Evolutionary conservation across 352 stramenopile species (phyloP), one percentile per base, ranked within the genome.

Genomic region (Pythium sp.): DNA sequence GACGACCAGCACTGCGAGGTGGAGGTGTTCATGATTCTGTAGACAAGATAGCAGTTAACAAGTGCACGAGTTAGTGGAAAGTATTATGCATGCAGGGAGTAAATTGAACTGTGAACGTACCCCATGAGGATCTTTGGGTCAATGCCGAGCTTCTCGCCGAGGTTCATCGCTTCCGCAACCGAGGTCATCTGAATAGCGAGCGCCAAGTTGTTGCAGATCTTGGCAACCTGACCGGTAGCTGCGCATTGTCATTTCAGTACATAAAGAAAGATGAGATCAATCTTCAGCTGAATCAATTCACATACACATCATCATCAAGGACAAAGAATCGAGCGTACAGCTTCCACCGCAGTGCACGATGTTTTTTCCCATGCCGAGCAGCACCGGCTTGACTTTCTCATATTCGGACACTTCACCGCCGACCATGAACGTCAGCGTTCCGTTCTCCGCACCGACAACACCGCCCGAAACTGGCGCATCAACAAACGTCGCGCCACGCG

Each of bases 171-270:
- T 72, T 99, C 97, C 7, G 89, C 89, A 43, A 99, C 91, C 8
- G 94, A 98, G 38, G 95, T 76, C 97, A 99, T 99, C 72, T 98
- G 94, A 68, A 99, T 98, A 7, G 91, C 97, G 18, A 99, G 78
- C n/a, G 95, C 87, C 51, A 99, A 72, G 80, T 99, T 99, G 86
- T 99, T 99, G 83, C 96, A 99, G 32, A 99, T 78, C 86, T 99
- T 99, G 53, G 95, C 93, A 62, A 93, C 75, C 64, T 96, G 86
- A 18, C 86, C 88, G 9, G 83, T 93, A 55, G 82, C 84, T 92
- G 66, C 24, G 18, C 47, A 22, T 60, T 18, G 38, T 28, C 36
- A 63, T 24, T 22, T 12, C n/a, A 55, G 28, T 18, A 36, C 3
- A 36, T 22, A 63, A 47, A 53, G 34, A 53, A 18, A 34, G 34